Base-by-base conservation (phyloP, 768 basidiomycete genomes). In the Auricularia sp. region DNA sequence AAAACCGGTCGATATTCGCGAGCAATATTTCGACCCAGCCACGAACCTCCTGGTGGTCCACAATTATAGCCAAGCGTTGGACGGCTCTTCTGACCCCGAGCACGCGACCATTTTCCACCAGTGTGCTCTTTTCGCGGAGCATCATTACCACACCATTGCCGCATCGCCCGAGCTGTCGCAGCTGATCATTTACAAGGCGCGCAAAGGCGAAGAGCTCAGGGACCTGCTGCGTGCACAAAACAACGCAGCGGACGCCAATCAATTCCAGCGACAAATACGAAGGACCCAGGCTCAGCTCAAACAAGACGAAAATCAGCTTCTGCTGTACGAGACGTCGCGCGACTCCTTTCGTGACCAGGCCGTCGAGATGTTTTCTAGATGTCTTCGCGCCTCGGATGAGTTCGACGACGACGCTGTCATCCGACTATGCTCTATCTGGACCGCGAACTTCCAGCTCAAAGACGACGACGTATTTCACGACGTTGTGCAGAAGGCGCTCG, bases 351-450 rank as follows among this genome's bases (percentile, higher is more conserved):
- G 98, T 7, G 77, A 80, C 35, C 82, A 85, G 63, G 90, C 95
- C 0, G 79, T 97, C 64, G 80, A 85, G 47, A 94, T 95, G 92
- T 94, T 92, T 75, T 88, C 93, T 2, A 82, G 79, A 18, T 88
- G 88, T 66, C 80, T 99, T 45, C 77, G 82, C 34, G 73, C 80
- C 0, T 89, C 90, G 0, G 87, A 93, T 69, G 75, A 75, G 0
- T 88, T 85, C 71, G 92, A 98, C 71, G 86, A 87, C 64, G 85
- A 90, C 63, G 86, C 84, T 0, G 80, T 88, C 3, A 89, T 94
- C 63, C 85, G 92, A 11, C 79, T 99, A 34, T 88, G 86, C 68
- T 94, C 95, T 1, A 81, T 98, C 2, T 98, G 96, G 97, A 86
- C 98, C 67, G 84, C 89, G 1, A 92, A 93, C 70, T 89, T 93